Evolutionary conservation across 2,329 filamentous ascomycete species (phyloP), one percentile per base, ranked within the genome.

Genomic region (Mycosphaerella arachidis): DNA sequence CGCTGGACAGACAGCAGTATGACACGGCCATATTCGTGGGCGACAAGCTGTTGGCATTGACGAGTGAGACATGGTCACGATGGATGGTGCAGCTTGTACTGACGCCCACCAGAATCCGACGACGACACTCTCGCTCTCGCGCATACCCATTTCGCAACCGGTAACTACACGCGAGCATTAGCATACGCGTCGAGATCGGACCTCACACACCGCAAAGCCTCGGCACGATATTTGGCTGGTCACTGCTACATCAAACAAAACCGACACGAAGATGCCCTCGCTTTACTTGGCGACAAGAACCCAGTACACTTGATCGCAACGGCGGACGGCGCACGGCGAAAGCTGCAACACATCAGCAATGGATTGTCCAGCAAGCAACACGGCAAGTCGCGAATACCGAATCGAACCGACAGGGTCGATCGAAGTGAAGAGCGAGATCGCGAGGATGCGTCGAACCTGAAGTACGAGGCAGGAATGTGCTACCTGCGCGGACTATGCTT

Each of bases 401-500:
- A 76, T 43, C 77, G 79, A 58, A 77, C 74, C 56, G 82, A 84
- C 48, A 76, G 84, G 24, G 76, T 78, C 29, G 84, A 86, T 61
- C 79, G 82, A 48, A 83, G 80, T 65, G 85, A 88, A 71, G 81
- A 87, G 70, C 76, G 84, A 58, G 84, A 86, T 56, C 75, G 85
- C 56, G 90, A 93, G 67, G 88, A 93, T 65, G 81, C 84, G 8
- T 84, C 83, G 46, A 91, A 89, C 71, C 81, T 96, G 60, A 88
- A 91, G 61, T 96, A 94, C 69, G 93, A 99, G 77, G 94, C 94
- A 0, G 91, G 89, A 71, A 99, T 99, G 92, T 99, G 94, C 78
- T 96, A 96, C 73, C 79, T 99, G 55, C 84, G 94, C 27, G 94
- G 94, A 5, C 83, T 96, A 53, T 97, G 95, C 80, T 97, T 92